These are phyloP conservation scores for Epichloe coenophiala DNA, from an alignment of 2,329 filamentous ascomycete species.

Conservation along the genomic window DNA sequence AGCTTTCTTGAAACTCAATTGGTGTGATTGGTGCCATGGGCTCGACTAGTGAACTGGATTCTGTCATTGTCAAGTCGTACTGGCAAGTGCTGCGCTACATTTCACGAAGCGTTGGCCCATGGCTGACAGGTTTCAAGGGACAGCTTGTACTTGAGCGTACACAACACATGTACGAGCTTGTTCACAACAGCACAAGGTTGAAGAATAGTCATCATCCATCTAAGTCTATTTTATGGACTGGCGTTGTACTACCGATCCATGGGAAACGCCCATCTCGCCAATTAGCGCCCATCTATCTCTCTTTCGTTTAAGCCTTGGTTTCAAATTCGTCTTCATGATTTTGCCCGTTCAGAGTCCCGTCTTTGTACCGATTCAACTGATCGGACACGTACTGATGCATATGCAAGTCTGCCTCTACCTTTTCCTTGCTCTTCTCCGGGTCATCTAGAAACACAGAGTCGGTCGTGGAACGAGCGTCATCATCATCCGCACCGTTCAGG, in stretches of 20 bases:
- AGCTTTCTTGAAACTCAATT: background rate
- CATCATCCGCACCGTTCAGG: conserved; percentile 33
- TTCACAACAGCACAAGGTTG: too few species aligned
- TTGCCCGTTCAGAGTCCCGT: conserved; percentile 13
- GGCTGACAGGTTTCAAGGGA: too few species aligned
- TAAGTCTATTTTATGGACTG: background rate
- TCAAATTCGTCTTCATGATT: conserved; percentile 33
- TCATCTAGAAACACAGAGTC: conserved; percentile 22
- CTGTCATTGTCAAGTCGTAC: too few species aligned
- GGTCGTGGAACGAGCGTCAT: conserved; percentile 20
- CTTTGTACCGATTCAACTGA: conserved; percentile 58
- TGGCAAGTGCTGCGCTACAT: too few species aligned
- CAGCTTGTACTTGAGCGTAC: too few species aligned
- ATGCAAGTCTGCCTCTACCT: conserved; percentile 49
- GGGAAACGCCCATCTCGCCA: background rate
- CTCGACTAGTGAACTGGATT: too few species aligned
- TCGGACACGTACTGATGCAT: conserved; percentile 72
- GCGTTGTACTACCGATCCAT: background rate
- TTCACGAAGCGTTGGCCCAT: too few species aligned
- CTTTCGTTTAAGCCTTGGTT: conserved; percentile 19
- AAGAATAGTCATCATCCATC: background rate
- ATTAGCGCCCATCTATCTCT: background rate
- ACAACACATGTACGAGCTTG: too few species aligned
- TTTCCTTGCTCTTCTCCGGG: conserved; percentile 32
- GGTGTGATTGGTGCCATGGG: background rate